A percentile compares a stretch with the other conserved stretches of the same genome.
Conservation (phyloP, 352 stramenopile genomes). For the Albugo candida region DNA sequence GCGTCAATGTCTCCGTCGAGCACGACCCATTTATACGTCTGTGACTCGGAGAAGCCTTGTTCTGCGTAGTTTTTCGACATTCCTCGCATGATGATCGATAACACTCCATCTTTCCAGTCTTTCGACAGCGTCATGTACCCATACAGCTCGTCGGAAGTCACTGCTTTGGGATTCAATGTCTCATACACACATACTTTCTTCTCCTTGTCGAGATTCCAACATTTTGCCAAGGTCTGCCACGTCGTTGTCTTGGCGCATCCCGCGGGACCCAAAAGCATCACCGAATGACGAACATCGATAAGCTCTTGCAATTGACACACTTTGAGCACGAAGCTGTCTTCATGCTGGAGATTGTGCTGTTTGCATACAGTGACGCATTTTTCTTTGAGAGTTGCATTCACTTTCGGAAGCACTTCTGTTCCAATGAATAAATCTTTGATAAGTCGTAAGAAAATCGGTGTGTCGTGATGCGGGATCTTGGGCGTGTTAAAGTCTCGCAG, state of each 20-base stretch:
- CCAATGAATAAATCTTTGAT: conserved; percentile 84
- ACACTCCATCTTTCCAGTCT: conserved; percentile 77
- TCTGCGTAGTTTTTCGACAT: conserved; percentile 82
- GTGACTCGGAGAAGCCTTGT: conserved; percentile 89
- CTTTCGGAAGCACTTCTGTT: conserved; percentile 86
- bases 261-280: conserved; percentile 68
- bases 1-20: conserved; percentile 77
- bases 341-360: conserved; percentile 62
- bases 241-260: conserved; percentile 74
- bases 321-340: conserved; percentile 75
- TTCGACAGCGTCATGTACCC: conserved; percentile 83
- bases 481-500: conserved; percentile 76
- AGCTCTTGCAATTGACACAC: conserved; percentile 76
- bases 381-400: conserved; percentile 82
- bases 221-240: conserved; percentile 71
- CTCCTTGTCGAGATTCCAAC: conserved; percentile 74
- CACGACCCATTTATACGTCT: conserved; percentile 82
- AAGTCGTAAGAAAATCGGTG: conserved; percentile 71
- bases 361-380: conserved; percentile 86
- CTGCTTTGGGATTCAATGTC: conserved; percentile 74
- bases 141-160: conserved; percentile 86
- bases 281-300: conserved; percentile 74
- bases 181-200: conserved; percentile 82
- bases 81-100: conserved; percentile 81
- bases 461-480: conserved; percentile 77